phyloP scores from a whole-genome alignment of 176 grass and related monocot species.

The Oryza coarctata region DNA sequence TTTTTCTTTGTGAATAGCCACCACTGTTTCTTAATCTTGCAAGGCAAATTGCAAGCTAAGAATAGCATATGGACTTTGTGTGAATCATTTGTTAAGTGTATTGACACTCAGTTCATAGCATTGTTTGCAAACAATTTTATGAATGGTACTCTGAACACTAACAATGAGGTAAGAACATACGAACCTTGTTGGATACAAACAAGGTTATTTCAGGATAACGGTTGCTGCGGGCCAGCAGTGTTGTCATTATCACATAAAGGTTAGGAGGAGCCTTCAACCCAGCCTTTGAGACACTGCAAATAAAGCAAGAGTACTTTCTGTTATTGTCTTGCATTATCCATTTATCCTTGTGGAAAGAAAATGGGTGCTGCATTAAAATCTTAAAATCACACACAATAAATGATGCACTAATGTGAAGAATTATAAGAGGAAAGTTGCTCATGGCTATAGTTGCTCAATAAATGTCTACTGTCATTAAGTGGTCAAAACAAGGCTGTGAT shows the following conservation, averaged over 20 bases:
- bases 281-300: conserved; percentile 70
- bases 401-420: neutral
- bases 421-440: neutral
- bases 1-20: conserved; percentile 1
- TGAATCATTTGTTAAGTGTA: neutral
- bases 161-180: conserved; percentile 23
- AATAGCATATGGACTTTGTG: neutral
- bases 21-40: neutral
- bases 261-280: conserved; percentile 69
- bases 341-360: neutral
- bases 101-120: neutral
- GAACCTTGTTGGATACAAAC: conserved; percentile 88
- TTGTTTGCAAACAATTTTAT: neutral
- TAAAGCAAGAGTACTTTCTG: conserved; percentile 17
- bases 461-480: neutral
- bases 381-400: neutral
- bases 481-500: neutral
- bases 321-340: neutral
- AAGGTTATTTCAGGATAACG: conserved; percentile 69
- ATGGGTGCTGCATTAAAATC: neutral
- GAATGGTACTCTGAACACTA: neutral
- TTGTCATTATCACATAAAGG: conserved; percentile 65
- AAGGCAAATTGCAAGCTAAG: neutral
- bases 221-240: conserved; percentile 58
- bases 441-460: neutral